phyloP scores from a whole-genome alignment of 1,284 basidiomycete genomes.

The Volvariella surrecta region DNA sequence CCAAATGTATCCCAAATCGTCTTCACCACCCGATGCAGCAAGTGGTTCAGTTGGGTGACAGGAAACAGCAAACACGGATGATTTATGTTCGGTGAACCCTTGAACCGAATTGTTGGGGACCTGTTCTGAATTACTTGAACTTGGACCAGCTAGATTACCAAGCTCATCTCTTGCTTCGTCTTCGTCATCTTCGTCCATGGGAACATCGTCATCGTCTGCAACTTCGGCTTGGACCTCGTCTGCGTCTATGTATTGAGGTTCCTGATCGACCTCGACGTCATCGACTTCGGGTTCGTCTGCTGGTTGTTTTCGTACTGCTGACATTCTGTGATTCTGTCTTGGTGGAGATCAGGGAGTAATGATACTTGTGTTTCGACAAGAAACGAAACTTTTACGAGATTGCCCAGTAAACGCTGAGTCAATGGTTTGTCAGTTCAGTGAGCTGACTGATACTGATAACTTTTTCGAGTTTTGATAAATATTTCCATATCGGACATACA shows the following conservation, averaged over 20 bases:
- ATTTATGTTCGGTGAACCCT: slow-evolving; percentile 52
- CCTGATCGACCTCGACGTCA: slow-evolving; percentile 32
- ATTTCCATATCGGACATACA: slow-evolving; percentile 19
- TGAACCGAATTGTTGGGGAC: slow-evolving; percentile 58
- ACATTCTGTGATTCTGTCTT: slow-evolving; percentile 13
- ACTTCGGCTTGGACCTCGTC: slow-evolving; percentile 61
- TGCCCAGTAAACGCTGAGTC: not conserved
- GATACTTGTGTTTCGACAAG: not conserved
- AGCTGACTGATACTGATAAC: slow-evolving; percentile 9
- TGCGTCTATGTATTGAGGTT: slow-evolving; percentile 44
- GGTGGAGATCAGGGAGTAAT: no score
- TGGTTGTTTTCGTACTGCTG: slow-evolving; percentile 20
- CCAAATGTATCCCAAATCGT: slow-evolving; percentile 94
- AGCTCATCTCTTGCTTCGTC: slow-evolving; percentile 38
- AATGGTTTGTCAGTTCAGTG: not conserved
- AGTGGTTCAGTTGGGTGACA: slow-evolving; percentile 83
- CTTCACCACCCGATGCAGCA: slow-evolving; percentile 90
- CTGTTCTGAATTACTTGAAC: slow-evolving; percentile 25
- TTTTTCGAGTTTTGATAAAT: slow-evolving; percentile 14
- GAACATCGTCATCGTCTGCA: slow-evolving; percentile 57
- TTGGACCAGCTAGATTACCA: slow-evolving; percentile 22
- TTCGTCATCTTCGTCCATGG: slow-evolving; percentile 71
- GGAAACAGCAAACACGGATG: slow-evolving; percentile 81
- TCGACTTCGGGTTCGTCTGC: slow-evolving; percentile 23
- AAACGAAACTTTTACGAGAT: not conserved